A percentile compares a stretch with the other conserved stretches of the same genome.
phyloP scores from a whole-genome alignment of 768 basidiomycete species.

The Kwoniella shandongensis region DNA sequence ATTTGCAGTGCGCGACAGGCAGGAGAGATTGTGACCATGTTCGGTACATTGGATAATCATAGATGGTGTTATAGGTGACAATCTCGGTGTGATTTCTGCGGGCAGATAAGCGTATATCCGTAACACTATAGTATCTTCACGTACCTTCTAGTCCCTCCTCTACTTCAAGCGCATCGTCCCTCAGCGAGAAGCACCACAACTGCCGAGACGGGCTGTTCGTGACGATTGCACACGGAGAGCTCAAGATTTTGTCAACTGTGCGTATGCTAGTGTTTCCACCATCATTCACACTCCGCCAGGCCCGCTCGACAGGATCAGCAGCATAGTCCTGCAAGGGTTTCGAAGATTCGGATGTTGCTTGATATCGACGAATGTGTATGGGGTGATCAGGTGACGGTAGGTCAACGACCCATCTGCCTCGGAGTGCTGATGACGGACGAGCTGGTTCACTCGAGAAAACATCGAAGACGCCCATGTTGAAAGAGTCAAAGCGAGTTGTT shows the following conservation, averaged over 20 bases:
- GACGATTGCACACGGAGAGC: conserved; percentile 10
- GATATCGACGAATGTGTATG: conserved; percentile 20
- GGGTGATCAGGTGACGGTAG: conserved; percentile 13
- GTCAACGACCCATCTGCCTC: conserved; percentile 30
- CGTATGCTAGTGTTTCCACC: not conserved
- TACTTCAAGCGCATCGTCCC: not conserved
- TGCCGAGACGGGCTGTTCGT: not conserved
- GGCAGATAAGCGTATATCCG: not conserved
- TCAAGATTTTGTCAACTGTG: not conserved
- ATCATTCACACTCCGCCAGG: conserved; percentile 27
- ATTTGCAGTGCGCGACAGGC: conserved; percentile 3
- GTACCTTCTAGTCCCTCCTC: conserved; percentile 12
- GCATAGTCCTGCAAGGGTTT: not conserved
- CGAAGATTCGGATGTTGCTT: not conserved
- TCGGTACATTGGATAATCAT: conserved; percentile 10
- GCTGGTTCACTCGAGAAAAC: conserved; percentile 3
- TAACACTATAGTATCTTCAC: not conserved
- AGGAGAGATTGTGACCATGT: conserved; percentile 19
- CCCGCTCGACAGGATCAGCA: conserved; percentile 21
- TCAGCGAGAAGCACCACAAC: conserved; percentile 2
- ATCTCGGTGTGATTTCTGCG: conserved; percentile 10
- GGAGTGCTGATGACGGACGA: conserved; percentile 13
- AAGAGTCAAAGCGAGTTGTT: too few relatives aligned
- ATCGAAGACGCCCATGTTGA: not conserved
- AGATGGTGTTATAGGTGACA: conserved; percentile 4